Evolutionary conservation across 192 early-diverging fungal genomes (phyloP).

Genomic region (Linnemannia exigua): DNA sequence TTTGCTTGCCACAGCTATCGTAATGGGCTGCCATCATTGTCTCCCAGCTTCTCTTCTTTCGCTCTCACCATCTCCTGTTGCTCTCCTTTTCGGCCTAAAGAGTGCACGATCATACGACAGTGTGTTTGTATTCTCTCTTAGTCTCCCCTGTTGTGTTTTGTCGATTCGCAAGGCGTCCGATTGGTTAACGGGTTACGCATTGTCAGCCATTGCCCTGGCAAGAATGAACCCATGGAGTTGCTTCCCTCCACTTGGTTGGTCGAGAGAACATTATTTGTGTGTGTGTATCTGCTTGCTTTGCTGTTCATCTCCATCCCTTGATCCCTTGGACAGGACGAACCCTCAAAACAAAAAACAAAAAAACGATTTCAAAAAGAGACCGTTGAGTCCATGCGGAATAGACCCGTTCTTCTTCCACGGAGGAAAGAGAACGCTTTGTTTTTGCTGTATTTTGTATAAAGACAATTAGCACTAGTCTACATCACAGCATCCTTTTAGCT

Average conservation of each 20-base stretch:
- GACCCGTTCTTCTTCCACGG: background rate
- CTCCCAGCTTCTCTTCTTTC: too few species aligned
- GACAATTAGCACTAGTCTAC: too few species aligned
- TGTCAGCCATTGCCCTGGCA: background rate
- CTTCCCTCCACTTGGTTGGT: slow-evolving; percentile 17
- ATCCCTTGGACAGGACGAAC: too few species aligned
- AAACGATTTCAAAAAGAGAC: too few species aligned
- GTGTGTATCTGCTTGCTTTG: background rate
- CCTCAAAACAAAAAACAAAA: too few species aligned
- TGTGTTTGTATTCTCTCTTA: background rate
- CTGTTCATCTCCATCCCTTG: background rate
- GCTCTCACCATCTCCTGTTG: too few species aligned
- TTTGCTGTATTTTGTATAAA: background rate
- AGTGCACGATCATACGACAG: background rate
- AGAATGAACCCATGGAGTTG: slow-evolving; percentile 3
- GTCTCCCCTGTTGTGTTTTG: slow-evolving; percentile 1
- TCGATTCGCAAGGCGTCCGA: background rate
- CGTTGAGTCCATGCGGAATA: background rate
- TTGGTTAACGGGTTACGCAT: background rate
- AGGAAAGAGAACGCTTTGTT: background rate
- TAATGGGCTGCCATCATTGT: too few species aligned
- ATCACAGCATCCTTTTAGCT: too few species aligned
- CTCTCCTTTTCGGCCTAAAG: too few species aligned
- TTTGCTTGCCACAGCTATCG: too few species aligned
- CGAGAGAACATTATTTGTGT: too few species aligned